Base-by-base conservation (phyloP, 2,329 filamentous ascomycete species). In the Aaosphaeria arxii region DNA sequence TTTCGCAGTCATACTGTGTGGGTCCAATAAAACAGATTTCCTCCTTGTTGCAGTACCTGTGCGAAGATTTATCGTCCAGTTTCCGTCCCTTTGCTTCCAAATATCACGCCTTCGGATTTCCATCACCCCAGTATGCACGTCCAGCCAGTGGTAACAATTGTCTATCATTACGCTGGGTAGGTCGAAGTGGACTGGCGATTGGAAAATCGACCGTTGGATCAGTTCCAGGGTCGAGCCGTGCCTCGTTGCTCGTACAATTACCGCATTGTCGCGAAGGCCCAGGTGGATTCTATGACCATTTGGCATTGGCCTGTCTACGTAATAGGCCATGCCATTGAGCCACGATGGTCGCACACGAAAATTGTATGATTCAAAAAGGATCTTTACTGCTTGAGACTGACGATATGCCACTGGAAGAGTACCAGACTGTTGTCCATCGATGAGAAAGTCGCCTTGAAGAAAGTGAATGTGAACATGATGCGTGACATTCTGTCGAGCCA, bases 61-160 rank as follows among this genome's bases (percentile, higher is more conserved):
- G 1, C 32, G 13, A 9, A 72, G 35, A 46, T 74, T 53, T 5
- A 80, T 48, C 6, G 35, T 52, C 75, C 76, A 79, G 51, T 77
- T 71, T 4, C 58, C 55, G 0, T 11, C 1, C 41, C 63, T 74
- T 0, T 40, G 47, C 9, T 45, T 65, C 77, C 77, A 81, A 1
- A 68, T 66, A n/a, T 60, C 50, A 1, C 62, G 60, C 5, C 72
- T 74, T 6, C 83, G 71, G 24, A 85, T 76, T 40, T 87, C 78
- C 0, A 88, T 43, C 1, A 66, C 44, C 2, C 71, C 68, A 1
- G 65, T 67, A 1, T 50, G 42, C 0, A 84, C 9, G 39, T 86
- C 70, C 4, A 86, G 66, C 82, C 83, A 87, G 51, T 88, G 84
- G 0, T 79, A 70, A 43, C 79, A 85, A 5, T 75, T 65, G 0